phyloP scores from a whole-genome alignment of 2,329 filamentous ascomycete species.

The Gaeumannomyces sp. region DNA sequence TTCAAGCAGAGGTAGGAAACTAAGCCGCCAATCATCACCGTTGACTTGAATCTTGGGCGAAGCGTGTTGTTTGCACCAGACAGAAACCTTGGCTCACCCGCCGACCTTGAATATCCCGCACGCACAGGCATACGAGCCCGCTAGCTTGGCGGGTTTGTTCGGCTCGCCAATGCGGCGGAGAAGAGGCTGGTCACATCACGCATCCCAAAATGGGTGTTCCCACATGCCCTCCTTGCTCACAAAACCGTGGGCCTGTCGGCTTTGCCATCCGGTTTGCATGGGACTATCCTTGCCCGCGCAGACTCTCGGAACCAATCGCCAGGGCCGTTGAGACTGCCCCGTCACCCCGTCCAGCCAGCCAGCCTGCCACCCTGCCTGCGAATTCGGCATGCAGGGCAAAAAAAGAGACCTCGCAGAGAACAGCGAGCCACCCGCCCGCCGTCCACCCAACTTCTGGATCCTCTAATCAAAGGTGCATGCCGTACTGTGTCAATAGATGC shows the following conservation, averaged over 20 bases:
- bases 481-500: neutral
- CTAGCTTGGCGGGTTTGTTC: neutral
- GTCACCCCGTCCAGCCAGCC: no score
- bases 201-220: neutral
- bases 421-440: neutral
- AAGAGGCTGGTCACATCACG: neutral
- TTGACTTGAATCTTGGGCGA: neutral
- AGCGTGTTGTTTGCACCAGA: no score
- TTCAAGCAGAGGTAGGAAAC: no score
- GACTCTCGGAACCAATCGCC: neutral
- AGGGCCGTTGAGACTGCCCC: neutral
- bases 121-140: neutral
- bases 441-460: neutral
- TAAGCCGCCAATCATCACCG: neutral
- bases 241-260: neutral
- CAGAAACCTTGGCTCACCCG: no score
- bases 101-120: neutral
- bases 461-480: slow-evolving; percentile 1
- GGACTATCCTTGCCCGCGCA: neutral
- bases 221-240: neutral
- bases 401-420: neutral
- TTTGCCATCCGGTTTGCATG: neutral
- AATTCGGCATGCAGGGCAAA: neutral
- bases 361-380: no score
- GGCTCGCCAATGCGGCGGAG: neutral